Evolutionary conservation across 2,329 filamentous ascomycete genomes (phyloP), one percentile per base, ranked within the genome.

Genomic region (Mollisia scopiformis): DNA sequence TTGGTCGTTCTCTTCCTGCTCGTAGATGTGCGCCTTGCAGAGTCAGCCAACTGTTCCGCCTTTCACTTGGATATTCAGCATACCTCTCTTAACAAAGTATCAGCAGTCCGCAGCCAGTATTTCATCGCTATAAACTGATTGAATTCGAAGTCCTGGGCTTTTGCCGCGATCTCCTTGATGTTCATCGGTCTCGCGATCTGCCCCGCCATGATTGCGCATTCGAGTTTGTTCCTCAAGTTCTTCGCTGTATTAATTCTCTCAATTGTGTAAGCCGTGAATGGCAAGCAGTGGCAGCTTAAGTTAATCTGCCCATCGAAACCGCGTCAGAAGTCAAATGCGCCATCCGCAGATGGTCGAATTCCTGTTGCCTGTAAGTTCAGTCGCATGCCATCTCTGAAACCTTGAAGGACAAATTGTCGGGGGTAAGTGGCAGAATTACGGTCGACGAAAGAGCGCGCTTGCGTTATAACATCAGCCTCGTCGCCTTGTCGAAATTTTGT

Each of bases 1-100:
- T 69, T 93, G 87, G 66, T 92, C 87, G 76, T 97, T 93, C 70
- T 89, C 89, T 75, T 98, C 94, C 43, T 85, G 84, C 70, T 95
- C 84, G 73, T 97, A 97, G 69, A 94, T 92, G 55, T 86, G 83
- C 21, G 92, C 93, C 91, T 97, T 21, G 6, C 19, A 33, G 5
- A 2, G 53, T 33, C 23, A 33, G 27, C 35, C 31, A 16, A n/a
- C 3, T 5, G 13, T 2, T 31, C 10, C 27, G 11, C 19, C 14
- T 11, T 7, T 6, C 28, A 1, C 39, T 54, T 14, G 8, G 28
- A n/a, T n/a, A n/a, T n/a, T n/a, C 41, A 30, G 74, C 82, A 54
- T 69, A 96, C 93, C 84, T 97, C 91, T 75, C 92, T 89, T 63
- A 90, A 82, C 55, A 97, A 79, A 5, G 89, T 91, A 62, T 90